Percentiles rank a stretch among this genome's conserved stretches.
Evolutionary conservation across 805 yeast genomes (phyloP).

Genomic region (Lipomyces yamadae): DNA sequence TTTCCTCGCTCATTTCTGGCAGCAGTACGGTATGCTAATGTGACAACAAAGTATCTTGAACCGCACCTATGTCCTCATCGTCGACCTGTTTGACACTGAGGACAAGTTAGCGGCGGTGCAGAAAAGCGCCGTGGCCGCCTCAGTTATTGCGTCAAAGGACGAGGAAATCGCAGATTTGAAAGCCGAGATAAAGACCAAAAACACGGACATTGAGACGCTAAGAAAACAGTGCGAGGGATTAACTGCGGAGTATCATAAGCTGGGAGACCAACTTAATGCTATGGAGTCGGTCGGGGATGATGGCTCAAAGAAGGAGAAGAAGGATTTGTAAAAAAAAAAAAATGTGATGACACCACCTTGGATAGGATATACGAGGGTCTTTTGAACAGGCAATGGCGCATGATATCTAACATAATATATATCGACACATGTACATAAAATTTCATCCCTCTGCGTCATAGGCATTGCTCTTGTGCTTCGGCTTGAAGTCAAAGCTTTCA

Average conservation of each 20-base stretch:
- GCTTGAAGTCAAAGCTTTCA: slow-evolving; percentile 74
- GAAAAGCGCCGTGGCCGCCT: slow-evolving; percentile 7
- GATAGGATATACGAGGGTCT: slow-evolving; percentile 1
- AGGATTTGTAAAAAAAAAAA: not conserved
- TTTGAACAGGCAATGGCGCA: not conserved
- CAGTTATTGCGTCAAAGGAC: slow-evolving; percentile 37
- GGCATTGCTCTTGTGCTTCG: slow-evolving; percentile 94
- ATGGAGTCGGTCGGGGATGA: slow-evolving; percentile 33
- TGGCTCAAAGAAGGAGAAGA: slow-evolving; percentile 42
- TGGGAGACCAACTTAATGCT: slow-evolving; percentile 48
- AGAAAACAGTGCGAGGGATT: slow-evolving; percentile 75
- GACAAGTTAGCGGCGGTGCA: slow-evolving; percentile 53
- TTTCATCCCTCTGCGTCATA: slow-evolving; percentile 49
- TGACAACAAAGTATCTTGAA: slow-evolving; percentile 44
- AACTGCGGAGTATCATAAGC: slow-evolving; percentile 63
- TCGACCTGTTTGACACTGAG: slow-evolving; percentile 67
- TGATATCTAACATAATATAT: not conserved
- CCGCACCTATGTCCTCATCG: slow-evolving; percentile 81
- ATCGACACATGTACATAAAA: not conserved
- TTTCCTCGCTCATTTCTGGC: not conserved
- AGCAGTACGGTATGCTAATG: not conserved
- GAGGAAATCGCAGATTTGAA: slow-evolving; percentile 54
- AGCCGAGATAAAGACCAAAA: slow-evolving; percentile 57
- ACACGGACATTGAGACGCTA: slow-evolving; percentile 66
- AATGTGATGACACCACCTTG: not conserved